Percentiles rank a stretch among this genome's conserved stretches.
phyloP scores from a whole-genome alignment of 2,329 filamentous ascomycete genomes.

The Calonectria pauciramosa region DNA sequence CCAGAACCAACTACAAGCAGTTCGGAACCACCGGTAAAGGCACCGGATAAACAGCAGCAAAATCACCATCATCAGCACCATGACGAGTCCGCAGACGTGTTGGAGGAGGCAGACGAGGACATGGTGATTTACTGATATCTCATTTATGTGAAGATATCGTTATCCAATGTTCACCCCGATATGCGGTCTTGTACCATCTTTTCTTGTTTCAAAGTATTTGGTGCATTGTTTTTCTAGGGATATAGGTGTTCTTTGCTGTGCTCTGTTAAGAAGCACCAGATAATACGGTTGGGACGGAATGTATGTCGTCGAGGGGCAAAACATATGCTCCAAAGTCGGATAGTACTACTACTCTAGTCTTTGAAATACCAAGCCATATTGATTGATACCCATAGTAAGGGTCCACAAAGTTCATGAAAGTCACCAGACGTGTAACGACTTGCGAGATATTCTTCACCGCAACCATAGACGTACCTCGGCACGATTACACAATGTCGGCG shows the following conservation, averaged over 20 bases:
- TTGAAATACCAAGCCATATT: constrained; percentile 24
- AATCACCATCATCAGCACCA: constrained; percentile 61
- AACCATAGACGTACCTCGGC: constrained; percentile 9
- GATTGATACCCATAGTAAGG: constrained; percentile 15
- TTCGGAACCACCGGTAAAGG: constrained; percentile 18
- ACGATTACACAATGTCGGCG: not conserved
- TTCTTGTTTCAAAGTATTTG: not conserved
- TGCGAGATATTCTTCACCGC: not conserved
- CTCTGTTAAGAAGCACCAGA: not conserved
- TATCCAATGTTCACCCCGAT: not conserved
- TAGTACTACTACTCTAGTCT: not conserved
- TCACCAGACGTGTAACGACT: not conserved
- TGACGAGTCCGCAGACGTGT: constrained; percentile 81
- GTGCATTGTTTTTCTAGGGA: not conserved
- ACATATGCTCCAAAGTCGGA: not conserved
- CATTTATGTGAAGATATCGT: not conserved
- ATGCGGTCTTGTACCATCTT: not conserved
- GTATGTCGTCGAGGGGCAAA: not conserved
- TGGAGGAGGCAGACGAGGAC: constrained; percentile 89
- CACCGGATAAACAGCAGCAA: constrained; percentile 31
- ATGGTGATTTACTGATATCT: constrained; percentile 84
- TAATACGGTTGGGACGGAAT: constrained; percentile 4
- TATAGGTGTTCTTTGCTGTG: not conserved
- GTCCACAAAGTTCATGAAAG: constrained; percentile 7
- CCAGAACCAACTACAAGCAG: constrained; percentile 16